Base-by-base conservation (phyloP, 768 basidiomycete species). In the Xerocomus brunneocitrinus region DNA sequence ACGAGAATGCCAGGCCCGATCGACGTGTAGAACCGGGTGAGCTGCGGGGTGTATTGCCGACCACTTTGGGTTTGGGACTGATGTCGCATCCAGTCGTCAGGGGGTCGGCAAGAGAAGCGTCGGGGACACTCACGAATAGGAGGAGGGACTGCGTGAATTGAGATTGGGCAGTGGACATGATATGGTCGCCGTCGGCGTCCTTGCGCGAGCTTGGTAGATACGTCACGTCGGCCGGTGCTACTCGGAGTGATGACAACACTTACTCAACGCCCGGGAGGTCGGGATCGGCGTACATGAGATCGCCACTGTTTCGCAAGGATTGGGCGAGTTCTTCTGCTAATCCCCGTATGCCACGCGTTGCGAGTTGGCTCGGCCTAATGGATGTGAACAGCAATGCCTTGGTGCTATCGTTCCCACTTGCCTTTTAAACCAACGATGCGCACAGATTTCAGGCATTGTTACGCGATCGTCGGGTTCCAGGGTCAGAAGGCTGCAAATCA, bases 1-100 rank as follows among this genome's bases (percentile, higher is more conserved):
- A 84, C 62, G 40, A 91, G 71, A 4, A 78, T 68, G 0, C 71
- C 68, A 0, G 87, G 87, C 0, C 74, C 73, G 3, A 85, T 65
- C 0, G 76, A 67, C 0, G 85, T 79, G 67, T 91, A 93, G 75
- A 94, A 93, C 0, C 91, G 84, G 0, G 91, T 92, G 16, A 91
- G 77, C 53, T 84, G 79, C 0, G 89, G 87, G 2, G 76, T 84
- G 61, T 91, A 91, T 10, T 83, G 80, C 27, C 73, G 75, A 4
- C 91, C 91, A 1, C 73, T 71, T 72, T 90, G 88, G 0, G 90
- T 91, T 78, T 94, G 88, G 0, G 90, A 89, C 91, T 94, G 60
- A 0, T 19, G 7, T 27, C 22, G 31, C 25, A 39, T 47, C 38
- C 41, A 10, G 12, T 46, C 24, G 28, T 41, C 8, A 54, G 41